Conservation (phyloP, 208 protist genomes). For the Blechomonas ayalai region DNA sequence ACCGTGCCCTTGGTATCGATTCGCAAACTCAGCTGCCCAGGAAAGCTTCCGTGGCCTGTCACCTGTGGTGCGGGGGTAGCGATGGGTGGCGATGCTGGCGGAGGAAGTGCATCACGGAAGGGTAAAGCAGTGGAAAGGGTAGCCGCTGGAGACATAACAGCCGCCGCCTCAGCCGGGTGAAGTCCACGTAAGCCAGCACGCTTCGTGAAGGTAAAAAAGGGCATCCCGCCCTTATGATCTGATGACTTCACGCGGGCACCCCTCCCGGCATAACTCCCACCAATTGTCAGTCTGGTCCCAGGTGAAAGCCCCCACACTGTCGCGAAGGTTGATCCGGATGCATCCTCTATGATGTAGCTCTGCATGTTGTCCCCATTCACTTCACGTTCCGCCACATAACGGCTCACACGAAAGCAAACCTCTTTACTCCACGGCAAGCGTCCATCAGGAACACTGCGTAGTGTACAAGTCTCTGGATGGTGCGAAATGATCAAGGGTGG, state of each 20-base stretch:
- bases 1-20: constrained; percentile 85
- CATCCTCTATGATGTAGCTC: constrained; percentile 76
- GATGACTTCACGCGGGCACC: background rate
- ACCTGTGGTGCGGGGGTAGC: no score
- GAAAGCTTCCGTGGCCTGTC: constrained; percentile 5
- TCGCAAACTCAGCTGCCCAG: constrained; percentile 49
- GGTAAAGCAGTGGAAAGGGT: no score
- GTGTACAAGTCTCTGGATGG: no score
- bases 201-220: background rate
- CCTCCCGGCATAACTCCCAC: background rate
- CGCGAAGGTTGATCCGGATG: constrained; percentile 53
- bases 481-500: no score
- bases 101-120: no score
- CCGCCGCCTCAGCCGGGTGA: no score
- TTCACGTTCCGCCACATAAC: constrained; percentile 52
- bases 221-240: background rate
- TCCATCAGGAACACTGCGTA: no score
- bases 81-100: no score
- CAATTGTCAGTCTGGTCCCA: background rate
- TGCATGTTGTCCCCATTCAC: constrained; percentile 56
- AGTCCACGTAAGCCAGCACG: no score
- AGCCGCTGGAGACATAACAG: no score
- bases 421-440: constrained; percentile 10
- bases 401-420: constrained; percentile 42
- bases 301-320: constrained; percentile 50